A percentile compares a stretch with the other conserved stretches of the same genome.
Conservation (phyloP, 495 filamentous ascomycete genomes). For the Penicillium coffeae region DNA sequence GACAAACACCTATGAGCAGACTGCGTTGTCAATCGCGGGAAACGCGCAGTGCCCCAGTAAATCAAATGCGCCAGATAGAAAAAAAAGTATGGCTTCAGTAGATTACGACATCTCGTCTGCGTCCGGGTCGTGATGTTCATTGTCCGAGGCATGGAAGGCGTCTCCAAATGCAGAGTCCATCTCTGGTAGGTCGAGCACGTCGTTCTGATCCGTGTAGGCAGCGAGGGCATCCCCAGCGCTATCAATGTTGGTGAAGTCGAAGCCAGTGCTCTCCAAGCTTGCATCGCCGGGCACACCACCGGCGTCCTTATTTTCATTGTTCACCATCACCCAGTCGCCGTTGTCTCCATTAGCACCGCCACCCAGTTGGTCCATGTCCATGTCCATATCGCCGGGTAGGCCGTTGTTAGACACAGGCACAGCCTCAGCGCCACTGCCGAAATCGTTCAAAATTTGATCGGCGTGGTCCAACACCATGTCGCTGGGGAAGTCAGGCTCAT, state of each 20-base stretch:
- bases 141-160: slow-evolving; percentile 57
- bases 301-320: slow-evolving; percentile 40
- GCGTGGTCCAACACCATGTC: slow-evolving; percentile 67
- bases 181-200: slow-evolving; percentile 41
- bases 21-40: no score
- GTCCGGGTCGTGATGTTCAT: slow-evolving; percentile 44
- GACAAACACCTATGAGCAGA: not conserved
- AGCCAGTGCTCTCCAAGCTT: slow-evolving; percentile 42
- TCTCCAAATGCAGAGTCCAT: slow-evolving; percentile 35
- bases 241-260: slow-evolving; percentile 57
- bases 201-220: slow-evolving; percentile 53
- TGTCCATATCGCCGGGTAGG: slow-evolving; percentile 34
- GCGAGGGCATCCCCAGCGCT: slow-evolving; percentile 61
- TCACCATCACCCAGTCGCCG: slow-evolving; percentile 61
- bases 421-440: slow-evolving; percentile 45
- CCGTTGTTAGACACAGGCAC: slow-evolving; percentile 16
- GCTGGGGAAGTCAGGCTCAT: slow-evolving; percentile 37
- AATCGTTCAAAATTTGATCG: slow-evolving; percentile 61
- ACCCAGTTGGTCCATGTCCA: slow-evolving; percentile 36
- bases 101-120: slow-evolving; percentile 41
- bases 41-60: slow-evolving; percentile 8
- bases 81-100: not conserved
- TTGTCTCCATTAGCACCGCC: slow-evolving; percentile 35
- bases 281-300: slow-evolving; percentile 23
- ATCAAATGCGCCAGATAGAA: slow-evolving; percentile 4